These are phyloP conservation scores for Macrophomina phaseolina DNA, from an alignment of 2,329 filamentous ascomycete genomes.

Conservation along the genomic window DNA sequence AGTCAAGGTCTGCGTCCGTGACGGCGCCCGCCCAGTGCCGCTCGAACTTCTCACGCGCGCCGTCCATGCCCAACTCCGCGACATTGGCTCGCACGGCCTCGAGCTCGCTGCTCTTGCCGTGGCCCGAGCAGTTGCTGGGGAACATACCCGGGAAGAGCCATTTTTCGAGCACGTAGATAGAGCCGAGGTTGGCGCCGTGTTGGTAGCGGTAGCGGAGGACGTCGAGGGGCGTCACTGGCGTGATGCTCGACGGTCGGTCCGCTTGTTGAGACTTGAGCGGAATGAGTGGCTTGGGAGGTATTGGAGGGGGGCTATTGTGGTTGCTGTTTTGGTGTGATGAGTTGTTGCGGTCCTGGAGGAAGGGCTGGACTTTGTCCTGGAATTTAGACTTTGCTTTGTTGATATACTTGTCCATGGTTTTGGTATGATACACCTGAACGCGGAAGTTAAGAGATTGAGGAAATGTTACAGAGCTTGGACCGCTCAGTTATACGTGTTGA, in stretches of 20 bases:
- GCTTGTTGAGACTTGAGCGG: conserved; percentile 14
- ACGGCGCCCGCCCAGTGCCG: conserved; percentile 59
- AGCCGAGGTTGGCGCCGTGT: conserved; percentile 64
- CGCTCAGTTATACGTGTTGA: conserved; percentile 5
- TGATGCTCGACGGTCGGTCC: conserved; percentile 2
- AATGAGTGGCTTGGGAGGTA: conserved; percentile 19
- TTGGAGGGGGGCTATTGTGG: conserved; percentile 10
- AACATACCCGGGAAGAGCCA: conserved; percentile 62
- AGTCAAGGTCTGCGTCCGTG: conserved; percentile 58
- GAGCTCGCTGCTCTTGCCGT: conserved; percentile 56
- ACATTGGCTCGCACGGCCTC: conserved; percentile 58
- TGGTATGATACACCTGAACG: not conserved
- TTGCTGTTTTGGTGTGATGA: not conserved
- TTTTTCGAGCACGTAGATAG: conserved; percentile 65
- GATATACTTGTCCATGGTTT: conserved; percentile 26
- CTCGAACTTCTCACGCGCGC: conserved; percentile 58
- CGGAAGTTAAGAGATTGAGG: no score
- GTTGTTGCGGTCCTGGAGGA: conserved; percentile 10
- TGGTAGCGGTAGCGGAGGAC: conserved; percentile 64
- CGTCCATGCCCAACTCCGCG: conserved; percentile 53
- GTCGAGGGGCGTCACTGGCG: conserved; percentile 32
- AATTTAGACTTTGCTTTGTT: conserved; percentile 27
- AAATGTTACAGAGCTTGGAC: not conserved
- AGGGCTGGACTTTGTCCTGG: conserved; percentile 20
- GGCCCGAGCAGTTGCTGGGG: conserved; percentile 44